Conservation (phyloP, 202 grass and related monocot species). For the Panicum hallii region DNA sequence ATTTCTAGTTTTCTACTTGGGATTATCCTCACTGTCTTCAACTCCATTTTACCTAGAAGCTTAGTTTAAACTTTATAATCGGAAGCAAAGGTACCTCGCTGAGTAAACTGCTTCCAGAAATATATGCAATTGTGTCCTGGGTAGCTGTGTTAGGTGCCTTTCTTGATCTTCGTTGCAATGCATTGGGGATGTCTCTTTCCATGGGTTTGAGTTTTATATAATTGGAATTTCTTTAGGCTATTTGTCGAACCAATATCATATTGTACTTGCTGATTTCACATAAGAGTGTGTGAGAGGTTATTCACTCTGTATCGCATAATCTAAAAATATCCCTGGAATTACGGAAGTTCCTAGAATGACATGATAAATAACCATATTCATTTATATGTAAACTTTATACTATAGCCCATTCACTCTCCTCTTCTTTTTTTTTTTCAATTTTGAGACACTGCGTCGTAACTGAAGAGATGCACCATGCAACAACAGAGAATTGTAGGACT, state of each 20-base stretch:
- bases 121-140: background rate
- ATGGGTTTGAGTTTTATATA: background rate
- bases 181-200: background rate
- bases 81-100: background rate
- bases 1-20: slow-evolving; percentile 42
- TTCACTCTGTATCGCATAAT: background rate
- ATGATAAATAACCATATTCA: background rate
- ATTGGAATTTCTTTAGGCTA: background rate
- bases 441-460: background rate
- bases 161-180: background rate
- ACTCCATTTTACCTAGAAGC: slow-evolving; percentile 23
- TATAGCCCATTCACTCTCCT: background rate
- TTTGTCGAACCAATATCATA: slow-evolving; percentile 2
- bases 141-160: background rate
- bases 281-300: slow-evolving; percentile 7
- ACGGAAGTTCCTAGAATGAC: background rate
- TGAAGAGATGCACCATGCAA: slow-evolving; percentile 30
- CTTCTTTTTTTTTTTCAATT: too few relatives aligned
- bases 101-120: slow-evolving; percentile 5
- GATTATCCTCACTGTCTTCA: slow-evolving; percentile 26
- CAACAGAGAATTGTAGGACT: slow-evolving; percentile 3
- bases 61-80: slow-evolving; percentile 32
- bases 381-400: background rate
- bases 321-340: background rate
- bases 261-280: slow-evolving; percentile 33